phyloP scores from a whole-genome alignment of 257 asterid species.

The Galeopsis tetrahit region DNA sequence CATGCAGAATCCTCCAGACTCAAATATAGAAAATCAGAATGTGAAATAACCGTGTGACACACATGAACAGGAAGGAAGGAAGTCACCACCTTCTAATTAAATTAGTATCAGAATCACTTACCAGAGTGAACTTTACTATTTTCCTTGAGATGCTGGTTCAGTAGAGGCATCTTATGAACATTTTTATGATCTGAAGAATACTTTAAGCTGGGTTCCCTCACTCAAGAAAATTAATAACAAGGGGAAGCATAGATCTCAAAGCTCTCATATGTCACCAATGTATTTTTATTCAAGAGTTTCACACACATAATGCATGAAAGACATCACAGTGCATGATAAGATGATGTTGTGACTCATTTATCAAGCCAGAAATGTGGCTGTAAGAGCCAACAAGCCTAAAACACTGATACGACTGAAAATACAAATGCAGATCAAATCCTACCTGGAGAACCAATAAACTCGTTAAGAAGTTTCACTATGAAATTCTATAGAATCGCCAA shows the following conservation, averaged over 20 bases:
- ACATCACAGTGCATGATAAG: background rate
- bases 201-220: slow-evolving; percentile 1
- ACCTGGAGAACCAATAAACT: slow-evolving; percentile 21
- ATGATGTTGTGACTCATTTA: background rate
- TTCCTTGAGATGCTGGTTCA: slow-evolving; percentile 13
- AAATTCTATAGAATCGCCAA: slow-evolving; percentile 1
- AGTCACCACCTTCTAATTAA: slow-evolving; percentile 16
- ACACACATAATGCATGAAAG: background rate
- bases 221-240: background rate
- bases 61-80: slow-evolving; percentile 11
- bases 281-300: slow-evolving; percentile 6
- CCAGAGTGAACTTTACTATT: slow-evolving; percentile 7
- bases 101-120: slow-evolving; percentile 21
- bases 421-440: slow-evolving; percentile 16
- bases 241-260: slow-evolving; percentile 24
- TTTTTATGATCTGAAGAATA: background rate
- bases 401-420: slow-evolving; percentile 3
- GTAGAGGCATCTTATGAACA: background rate
- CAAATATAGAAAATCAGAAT: slow-evolving; percentile 21
- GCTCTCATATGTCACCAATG: slow-evolving; percentile 2
- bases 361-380: background rate
- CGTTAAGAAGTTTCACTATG: background rate
- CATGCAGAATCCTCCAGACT: slow-evolving; percentile 25
- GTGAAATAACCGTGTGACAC: slow-evolving; percentile 7
- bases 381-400: slow-evolving; percentile 18